Conservation (phyloP, 1,139 yeast species). For the Yamadazyma dushanensis region DNA sequence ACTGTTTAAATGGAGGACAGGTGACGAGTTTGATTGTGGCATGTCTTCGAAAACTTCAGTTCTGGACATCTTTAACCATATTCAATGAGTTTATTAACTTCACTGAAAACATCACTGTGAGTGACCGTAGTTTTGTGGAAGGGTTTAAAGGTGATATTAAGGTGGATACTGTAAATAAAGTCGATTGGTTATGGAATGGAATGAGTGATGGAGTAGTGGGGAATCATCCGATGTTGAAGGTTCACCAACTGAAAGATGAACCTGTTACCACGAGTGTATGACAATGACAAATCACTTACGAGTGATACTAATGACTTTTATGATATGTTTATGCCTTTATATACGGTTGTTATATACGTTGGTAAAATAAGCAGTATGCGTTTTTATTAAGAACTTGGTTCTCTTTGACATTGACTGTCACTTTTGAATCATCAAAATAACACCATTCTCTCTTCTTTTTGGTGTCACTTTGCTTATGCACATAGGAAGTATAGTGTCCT, state of each 20-base stretch:
- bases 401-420: conserved; percentile 41
- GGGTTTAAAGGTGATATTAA: conserved; percentile 67
- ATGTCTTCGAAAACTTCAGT: conserved; percentile 76
- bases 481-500: conserved; percentile 91
- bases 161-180: conserved; percentile 50
- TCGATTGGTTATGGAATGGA: conserved; percentile 77
- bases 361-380: conserved; percentile 78
- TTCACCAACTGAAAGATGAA: conserved; percentile 22
- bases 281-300: no score
- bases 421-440: conserved; percentile 71
- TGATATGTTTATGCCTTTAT: no score
- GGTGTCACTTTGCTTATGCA: conserved; percentile 51
- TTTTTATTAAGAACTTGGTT: conserved; percentile 54
- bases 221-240: conserved; percentile 42
- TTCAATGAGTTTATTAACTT: conserved; percentile 81
- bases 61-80: conserved; percentile 89
- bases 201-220: conserved; percentile 57
- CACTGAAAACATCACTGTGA: conserved; percentile 76
- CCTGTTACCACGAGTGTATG: no score
- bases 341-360: conserved; percentile 39
- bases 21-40: conserved; percentile 83
- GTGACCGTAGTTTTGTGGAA: conserved; percentile 82
- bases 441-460: conserved; percentile 60
- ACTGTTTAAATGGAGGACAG: conserved; percentile 88
- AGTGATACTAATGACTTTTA: no score